Evolutionary conservation across 345 rosid genomes (phyloP).

Genomic region (Murraya koenigii): DNA sequence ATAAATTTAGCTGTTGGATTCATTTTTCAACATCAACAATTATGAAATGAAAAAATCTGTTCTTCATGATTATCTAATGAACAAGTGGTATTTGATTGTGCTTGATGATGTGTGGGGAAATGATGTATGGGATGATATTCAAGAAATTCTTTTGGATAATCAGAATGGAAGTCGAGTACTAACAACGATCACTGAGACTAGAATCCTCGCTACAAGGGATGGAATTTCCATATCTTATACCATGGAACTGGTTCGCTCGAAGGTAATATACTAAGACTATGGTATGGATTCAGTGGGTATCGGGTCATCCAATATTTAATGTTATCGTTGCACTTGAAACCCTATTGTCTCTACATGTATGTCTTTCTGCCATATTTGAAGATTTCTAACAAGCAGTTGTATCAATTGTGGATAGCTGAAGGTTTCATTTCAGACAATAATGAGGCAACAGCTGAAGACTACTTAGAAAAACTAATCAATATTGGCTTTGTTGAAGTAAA

Average conservation of each 20-base stretch:
- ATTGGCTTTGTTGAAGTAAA: background rate
- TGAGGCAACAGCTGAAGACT: background rate
- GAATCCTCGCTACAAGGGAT: too few relatives aligned
- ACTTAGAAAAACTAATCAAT: background rate
- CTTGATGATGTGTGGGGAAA: too few relatives aligned
- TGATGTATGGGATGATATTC: accelerated
- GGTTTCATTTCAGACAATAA: background rate
- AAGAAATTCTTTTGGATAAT: background rate
- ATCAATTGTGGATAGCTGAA: slow-evolving; percentile 5
- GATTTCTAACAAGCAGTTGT: background rate
- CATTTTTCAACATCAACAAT: too few relatives aligned
- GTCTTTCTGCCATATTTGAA: background rate
- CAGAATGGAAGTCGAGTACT: background rate
- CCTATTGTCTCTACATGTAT: background rate
- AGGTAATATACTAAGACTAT: too few relatives aligned
- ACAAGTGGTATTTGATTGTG: too few relatives aligned
- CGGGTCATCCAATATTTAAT: too few relatives aligned
- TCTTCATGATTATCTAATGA: too few relatives aligned
- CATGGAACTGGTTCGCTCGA: too few relatives aligned
- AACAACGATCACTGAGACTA: too few relatives aligned
- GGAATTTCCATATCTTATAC: too few relatives aligned
- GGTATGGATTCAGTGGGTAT: too few relatives aligned
- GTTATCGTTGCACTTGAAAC: background rate
- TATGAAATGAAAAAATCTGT: too few relatives aligned
- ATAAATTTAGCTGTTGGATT: slow-evolving; percentile 16